Evolutionary conservation across 768 basidiomycete species (phyloP).

Genomic region (Phaeolepiota aurea): DNA sequence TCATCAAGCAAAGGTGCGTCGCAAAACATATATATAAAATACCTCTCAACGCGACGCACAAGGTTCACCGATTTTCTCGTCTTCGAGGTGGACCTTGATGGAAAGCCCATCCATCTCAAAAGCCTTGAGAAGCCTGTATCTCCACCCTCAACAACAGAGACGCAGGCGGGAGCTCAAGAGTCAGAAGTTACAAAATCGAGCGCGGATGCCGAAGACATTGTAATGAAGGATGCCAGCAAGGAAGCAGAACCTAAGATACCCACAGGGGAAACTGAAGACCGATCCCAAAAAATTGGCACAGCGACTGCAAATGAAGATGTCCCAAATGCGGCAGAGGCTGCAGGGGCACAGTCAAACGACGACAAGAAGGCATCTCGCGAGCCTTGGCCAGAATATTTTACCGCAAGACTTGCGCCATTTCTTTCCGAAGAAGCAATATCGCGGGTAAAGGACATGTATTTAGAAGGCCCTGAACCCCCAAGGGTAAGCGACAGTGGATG

Average conservation of each 20-base stretch:
- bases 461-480: slow-evolving; percentile 78
- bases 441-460: slow-evolving; percentile 62
- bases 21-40: background rate
- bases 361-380: slow-evolving; percentile 9
- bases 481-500: slow-evolving; percentile 70
- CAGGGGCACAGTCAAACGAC: slow-evolving; percentile 6
- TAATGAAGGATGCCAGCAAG: background rate
- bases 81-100: slow-evolving; percentile 78
- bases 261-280: background rate
- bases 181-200: slow-evolving; percentile 11
- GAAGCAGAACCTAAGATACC: background rate
- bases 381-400: slow-evolving; percentile 64
- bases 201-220: slow-evolving; percentile 7
- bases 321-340: background rate
- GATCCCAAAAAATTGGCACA: slow-evolving; percentile 2
- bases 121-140: slow-evolving; percentile 65
- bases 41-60: background rate
- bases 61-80: slow-evolving; percentile 98
- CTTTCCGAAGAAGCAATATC: slow-evolving; percentile 53
- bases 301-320: slow-evolving; percentile 3
- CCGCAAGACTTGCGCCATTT: slow-evolving; percentile 47
- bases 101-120: slow-evolving; percentile 75
- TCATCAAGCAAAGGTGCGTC: slow-evolving; percentile 91
- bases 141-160: slow-evolving; percentile 35
- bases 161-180: no score